A percentile compares a stretch with the other conserved stretches of the same genome.
phyloP scores from a whole-genome alignment of 2,329 filamentous ascomycete species.

The Fusarium cyanostomum region DNA sequence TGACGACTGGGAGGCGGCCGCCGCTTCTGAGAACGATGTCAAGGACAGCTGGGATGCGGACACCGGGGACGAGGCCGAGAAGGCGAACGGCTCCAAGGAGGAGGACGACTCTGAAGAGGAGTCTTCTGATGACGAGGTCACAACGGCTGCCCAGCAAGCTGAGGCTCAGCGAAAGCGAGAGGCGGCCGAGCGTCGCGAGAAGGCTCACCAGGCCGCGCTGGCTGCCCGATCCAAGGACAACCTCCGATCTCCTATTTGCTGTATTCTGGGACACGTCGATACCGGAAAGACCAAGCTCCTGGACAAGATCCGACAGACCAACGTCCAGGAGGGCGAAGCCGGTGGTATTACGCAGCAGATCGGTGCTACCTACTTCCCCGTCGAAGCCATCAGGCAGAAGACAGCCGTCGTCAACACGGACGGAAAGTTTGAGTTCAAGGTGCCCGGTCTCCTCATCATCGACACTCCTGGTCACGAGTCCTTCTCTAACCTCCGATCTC shows the following conservation, averaged over 20 bases:
- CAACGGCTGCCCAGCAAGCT: conserved; percentile 76
- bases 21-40: conserved; percentile 78
- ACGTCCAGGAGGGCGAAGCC: conserved; percentile 98
- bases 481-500: conserved; percentile 96
- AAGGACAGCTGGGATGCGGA: conserved; percentile 97
- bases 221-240: conserved; percentile 93
- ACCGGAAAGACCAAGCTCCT: conserved; percentile 99
- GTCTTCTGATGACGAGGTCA: conserved; percentile 74
- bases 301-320: conserved; percentile 98
- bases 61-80: conserved; percentile 73
- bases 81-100: conserved; percentile 62
- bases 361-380: conserved; percentile 98
- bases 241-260: conserved; percentile 97
- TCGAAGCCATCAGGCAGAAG: conserved; percentile 92
- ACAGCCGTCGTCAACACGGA: conserved; percentile 93
- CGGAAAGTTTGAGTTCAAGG: conserved; percentile 92
- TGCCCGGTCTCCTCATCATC: conserved; percentile 94
- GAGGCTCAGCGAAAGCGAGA: conserved; percentile 85
- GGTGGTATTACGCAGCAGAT: conserved; percentile 99
- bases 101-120: conserved; percentile 71
- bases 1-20: conserved; percentile 90
- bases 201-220: conserved; percentile 89
- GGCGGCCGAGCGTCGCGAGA: conserved; percentile 86
- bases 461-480: conserved; percentile 99
- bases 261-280: conserved; percentile 99